These are phyloP conservation scores for Fusarium verticillioides DNA, from an alignment of 2,329 filamentous ascomycete species.

Conservation along the genomic window DNA sequence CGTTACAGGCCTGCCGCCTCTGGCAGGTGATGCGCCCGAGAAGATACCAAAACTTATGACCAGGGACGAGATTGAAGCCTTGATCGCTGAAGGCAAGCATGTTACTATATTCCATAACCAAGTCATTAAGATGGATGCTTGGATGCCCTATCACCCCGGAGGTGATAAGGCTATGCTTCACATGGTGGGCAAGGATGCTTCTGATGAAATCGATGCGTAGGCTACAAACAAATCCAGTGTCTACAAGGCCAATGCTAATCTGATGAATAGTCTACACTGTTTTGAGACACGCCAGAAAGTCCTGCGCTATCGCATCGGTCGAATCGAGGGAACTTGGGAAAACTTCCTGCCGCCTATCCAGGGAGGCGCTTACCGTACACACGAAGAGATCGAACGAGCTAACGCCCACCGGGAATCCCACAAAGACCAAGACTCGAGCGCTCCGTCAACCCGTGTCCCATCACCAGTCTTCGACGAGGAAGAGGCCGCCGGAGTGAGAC, in stretches of 20 bases:
- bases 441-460: slow-evolving; percentile 63
- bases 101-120: slow-evolving; percentile 84
- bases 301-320: slow-evolving; percentile 84
- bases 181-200: slow-evolving; percentile 93
- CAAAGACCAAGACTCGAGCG: slow-evolving; percentile 53
- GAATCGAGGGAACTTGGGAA: slow-evolving; percentile 81
- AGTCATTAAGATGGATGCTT: slow-evolving; percentile 88
- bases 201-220: slow-evolving; percentile 92
- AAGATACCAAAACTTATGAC: slow-evolving; percentile 53
- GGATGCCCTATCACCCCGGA: slow-evolving; percentile 90
- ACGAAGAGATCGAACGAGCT: slow-evolving; percentile 49
- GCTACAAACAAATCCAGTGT: slow-evolving; percentile 44
- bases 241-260: slow-evolving; percentile 12
- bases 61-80: slow-evolving; percentile 65
- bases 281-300: slow-evolving; percentile 79
- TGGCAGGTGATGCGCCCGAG: slow-evolving; percentile 20
- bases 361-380: slow-evolving; percentile 77
- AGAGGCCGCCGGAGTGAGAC: slow-evolving; percentile 40
- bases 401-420: slow-evolving; percentile 22
- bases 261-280: slow-evolving; percentile 78
- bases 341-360: slow-evolving; percentile 95
- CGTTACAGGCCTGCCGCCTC: slow-evolving; percentile 40
- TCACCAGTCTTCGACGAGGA: slow-evolving; percentile 64
- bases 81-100: slow-evolving; percentile 83
- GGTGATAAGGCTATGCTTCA: slow-evolving; percentile 91